Conservation (phyloP, 768 basidiomycete genomes). For the Clavulina sp. region DNA sequence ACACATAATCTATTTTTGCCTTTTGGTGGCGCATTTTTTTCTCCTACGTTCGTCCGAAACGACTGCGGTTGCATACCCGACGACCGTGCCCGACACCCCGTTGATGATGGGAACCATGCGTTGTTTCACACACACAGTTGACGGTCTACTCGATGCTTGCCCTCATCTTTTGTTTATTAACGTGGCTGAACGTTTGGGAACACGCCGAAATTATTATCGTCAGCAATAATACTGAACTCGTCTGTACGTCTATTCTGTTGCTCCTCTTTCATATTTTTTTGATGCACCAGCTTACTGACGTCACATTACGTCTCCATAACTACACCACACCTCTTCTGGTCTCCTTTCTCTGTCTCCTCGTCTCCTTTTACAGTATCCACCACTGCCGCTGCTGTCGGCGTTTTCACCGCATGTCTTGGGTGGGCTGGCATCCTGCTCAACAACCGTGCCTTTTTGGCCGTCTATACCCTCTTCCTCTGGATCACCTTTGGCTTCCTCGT, state of each 20-base stretch:
- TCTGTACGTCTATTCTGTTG: conserved; percentile 20
- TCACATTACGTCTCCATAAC: too few species aligned
- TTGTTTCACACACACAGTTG: conserved; percentile 23
- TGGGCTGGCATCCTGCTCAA: conserved; percentile 71
- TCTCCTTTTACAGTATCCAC: conserved; percentile 33
- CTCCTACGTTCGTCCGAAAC: too few species aligned
- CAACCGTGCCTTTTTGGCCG: conserved; percentile 64
- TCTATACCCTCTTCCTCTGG: conserved; percentile 59
- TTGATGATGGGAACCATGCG: not conserved
- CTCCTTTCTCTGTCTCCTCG: not conserved
- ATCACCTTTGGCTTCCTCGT: conserved; percentile 52
- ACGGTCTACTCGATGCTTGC: conserved; percentile 41
- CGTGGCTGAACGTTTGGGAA: conserved; percentile 60
- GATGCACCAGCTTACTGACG: too few species aligned
- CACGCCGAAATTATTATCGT: conserved; percentile 55
- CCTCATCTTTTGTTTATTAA: conserved; percentile 48
- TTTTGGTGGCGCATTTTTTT: too few species aligned
- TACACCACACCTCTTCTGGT: too few species aligned
- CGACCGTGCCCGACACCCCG: too few species aligned
- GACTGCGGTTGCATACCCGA: too few species aligned
- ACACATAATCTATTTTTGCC: too few species aligned
- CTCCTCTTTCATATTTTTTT: not conserved
- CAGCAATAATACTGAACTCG: conserved; percentile 47
- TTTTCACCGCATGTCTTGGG: conserved; percentile 53
- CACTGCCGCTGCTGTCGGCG: conserved; percentile 36